A percentile compares a stretch with the other conserved stretches of the same genome.
These are phyloP conservation scores for Gossypium davidsonii DNA, from an alignment of 441 rosid species.

Conservation along the genomic window DNA sequence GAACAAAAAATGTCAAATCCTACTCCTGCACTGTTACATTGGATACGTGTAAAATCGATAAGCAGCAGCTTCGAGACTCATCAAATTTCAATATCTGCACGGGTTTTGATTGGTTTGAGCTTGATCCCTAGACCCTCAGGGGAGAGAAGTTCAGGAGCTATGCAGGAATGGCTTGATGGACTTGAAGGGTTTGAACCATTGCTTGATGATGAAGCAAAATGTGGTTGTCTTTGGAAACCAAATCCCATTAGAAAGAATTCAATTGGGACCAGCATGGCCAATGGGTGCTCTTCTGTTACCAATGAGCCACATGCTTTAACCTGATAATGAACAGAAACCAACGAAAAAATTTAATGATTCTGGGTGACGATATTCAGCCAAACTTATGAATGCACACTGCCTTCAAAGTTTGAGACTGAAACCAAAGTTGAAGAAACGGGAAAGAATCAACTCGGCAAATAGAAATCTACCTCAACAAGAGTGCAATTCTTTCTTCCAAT, in stretches of 20 bases:
- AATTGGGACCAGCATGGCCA: slow-evolving; percentile 56
- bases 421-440: background rate
- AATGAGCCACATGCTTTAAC: slow-evolving; percentile 77
- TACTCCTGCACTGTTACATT: background rate
- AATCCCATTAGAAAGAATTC: slow-evolving; percentile 49
- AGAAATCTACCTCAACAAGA: slow-evolving; percentile 55
- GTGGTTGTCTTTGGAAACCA: slow-evolving; percentile 35
- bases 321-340: slow-evolving; percentile 26
- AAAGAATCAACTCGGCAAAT: background rate
- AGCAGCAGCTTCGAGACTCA: background rate
- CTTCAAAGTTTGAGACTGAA: background rate
- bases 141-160: slow-evolving; percentile 55
- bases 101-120: slow-evolving; percentile 61
- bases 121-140: slow-evolving; percentile 58
- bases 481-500: slow-evolving; percentile 55
- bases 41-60: background rate
- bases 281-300: slow-evolving; percentile 76
- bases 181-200: slow-evolving; percentile 35
- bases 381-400: background rate
- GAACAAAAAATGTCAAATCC: background rate
- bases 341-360: background rate
- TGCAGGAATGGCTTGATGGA: slow-evolving; percentile 33
- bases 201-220: slow-evolving; percentile 27
- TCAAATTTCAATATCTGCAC: slow-evolving; percentile 27
- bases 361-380: background rate